A percentile compares a stretch with the other conserved stretches of the same genome.
Evolutionary conservation across 2,329 filamentous ascomycete genomes (phyloP).

Genomic region (Chaetomium sp.): DNA sequence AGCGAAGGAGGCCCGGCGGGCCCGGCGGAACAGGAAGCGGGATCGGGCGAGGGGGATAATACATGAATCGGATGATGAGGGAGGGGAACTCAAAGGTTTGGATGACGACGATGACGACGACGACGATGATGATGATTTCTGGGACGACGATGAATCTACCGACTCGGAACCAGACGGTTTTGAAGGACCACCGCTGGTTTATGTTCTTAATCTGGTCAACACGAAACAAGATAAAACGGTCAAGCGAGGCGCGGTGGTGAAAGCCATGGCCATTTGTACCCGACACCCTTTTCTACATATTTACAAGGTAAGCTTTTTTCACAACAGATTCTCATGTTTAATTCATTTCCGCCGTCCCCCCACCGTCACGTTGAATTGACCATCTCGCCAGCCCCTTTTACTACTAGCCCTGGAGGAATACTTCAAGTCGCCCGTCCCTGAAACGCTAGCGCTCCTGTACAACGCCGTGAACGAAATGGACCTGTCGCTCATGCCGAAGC

Average conservation of each 20-base stretch:
- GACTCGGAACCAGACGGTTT: slow-evolving; percentile 61
- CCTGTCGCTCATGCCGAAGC: slow-evolving; percentile 79
- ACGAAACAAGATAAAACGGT: slow-evolving; percentile 93
- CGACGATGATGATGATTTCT: slow-evolving; percentile 41
- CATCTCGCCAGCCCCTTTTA: slow-evolving; percentile 63
- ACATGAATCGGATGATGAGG: slow-evolving; percentile 43
- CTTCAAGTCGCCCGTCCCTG: slow-evolving; percentile 82
- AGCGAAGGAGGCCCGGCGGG: slow-evolving; percentile 48
- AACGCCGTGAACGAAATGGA: slow-evolving; percentile 96
- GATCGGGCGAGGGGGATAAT: slow-evolving; percentile 36
- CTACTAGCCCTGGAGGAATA: slow-evolving; percentile 92
- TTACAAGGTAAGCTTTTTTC: slow-evolving; percentile 63
- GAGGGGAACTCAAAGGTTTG: slow-evolving; percentile 38
- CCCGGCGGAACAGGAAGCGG: slow-evolving; percentile 45
- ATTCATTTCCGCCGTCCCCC: neutral
- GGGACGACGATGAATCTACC: slow-evolving; percentile 47
- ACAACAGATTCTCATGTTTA: neutral
- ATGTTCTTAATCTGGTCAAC: slow-evolving; percentile 95
- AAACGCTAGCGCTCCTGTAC: slow-evolving; percentile 83
- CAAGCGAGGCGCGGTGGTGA: slow-evolving; percentile 89
- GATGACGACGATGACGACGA: slow-evolving; percentile 45
- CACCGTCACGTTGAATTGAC: slow-evolving; percentile 6
- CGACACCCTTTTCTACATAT: slow-evolving; percentile 96
- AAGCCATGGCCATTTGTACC: slow-evolving; percentile 98
- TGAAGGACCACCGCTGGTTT: slow-evolving; percentile 88